A percentile compares a stretch with the other conserved stretches of the same genome.
Conservation (phyloP, 139 green algal genomes). For the Tetraselmis striata region DNA sequence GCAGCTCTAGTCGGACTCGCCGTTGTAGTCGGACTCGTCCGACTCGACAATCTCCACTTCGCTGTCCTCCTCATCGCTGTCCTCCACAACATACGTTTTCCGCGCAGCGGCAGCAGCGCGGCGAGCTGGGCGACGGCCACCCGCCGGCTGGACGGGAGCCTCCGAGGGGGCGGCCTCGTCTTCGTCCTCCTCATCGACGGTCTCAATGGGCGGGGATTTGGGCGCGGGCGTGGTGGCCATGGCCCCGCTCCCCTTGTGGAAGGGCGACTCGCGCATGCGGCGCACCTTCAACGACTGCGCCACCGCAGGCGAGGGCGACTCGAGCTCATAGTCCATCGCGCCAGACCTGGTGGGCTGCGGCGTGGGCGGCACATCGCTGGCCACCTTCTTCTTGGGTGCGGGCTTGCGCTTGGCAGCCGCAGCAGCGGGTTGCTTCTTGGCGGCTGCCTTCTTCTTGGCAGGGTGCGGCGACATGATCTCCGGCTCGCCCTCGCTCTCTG, state of each 20-base stretch:
- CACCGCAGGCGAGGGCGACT: conserved; percentile 37
- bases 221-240: background rate
- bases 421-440: conserved; percentile 13
- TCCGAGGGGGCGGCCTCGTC: background rate
- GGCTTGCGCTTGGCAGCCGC: conserved; percentile 20
- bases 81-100: conserved; percentile 3
- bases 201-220: background rate
- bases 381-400: conserved; percentile 16
- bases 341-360: background rate
- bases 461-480: conserved; percentile 16
- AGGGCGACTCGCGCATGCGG: conserved; percentile 45
- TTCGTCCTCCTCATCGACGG: background rate
- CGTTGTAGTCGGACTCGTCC: background rate
- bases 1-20: background rate
- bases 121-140: background rate
- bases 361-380: background rate
- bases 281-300: conserved; percentile 40
- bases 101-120: conserved; percentile 7
- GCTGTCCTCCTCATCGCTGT: conserved; percentile 11
- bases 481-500: background rate
- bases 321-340: conserved; percentile 21
- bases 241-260: conserved; percentile 34
- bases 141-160: too few species aligned
- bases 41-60: conserved; percentile 4
- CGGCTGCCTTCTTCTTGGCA: conserved; percentile 21